Percentiles rank a stretch among this genome's conserved stretches.
phyloP scores from a whole-genome alignment of 2,329 filamentous ascomycete species.

The Teratosphaeria nubilosa region DNA sequence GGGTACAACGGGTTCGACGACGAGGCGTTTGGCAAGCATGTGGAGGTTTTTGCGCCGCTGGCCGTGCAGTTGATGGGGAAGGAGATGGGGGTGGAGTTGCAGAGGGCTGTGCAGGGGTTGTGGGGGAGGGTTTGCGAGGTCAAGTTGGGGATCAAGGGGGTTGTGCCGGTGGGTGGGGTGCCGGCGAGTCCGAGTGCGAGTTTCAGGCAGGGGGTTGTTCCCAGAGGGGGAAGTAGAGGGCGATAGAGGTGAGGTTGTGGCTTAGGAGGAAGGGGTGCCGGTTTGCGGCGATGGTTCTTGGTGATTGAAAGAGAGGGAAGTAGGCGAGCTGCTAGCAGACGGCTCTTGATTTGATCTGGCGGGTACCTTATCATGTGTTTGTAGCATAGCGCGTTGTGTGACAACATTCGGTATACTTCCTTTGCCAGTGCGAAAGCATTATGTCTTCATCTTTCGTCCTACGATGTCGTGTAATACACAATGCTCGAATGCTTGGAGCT shows the following conservation, averaged over 20 bases:
- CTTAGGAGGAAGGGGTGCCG: too few species aligned
- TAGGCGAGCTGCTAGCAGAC: neutral
- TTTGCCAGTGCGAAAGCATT: neutral
- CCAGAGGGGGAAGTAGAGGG: slow-evolving; percentile 7
- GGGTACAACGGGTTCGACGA: slow-evolving; percentile 78
- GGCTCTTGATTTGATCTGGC: neutral
- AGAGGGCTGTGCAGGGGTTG: slow-evolving; percentile 65
- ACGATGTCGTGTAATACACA: too few species aligned
- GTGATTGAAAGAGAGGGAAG: neutral
- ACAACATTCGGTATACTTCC: neutral
- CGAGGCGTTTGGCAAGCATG: slow-evolving; percentile 67
- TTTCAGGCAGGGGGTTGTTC: slow-evolving; percentile 12
- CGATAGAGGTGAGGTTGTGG: neutral
- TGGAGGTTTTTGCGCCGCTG: slow-evolving; percentile 76
- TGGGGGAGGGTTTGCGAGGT: slow-evolving; percentile 77
- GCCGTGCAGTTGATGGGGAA: slow-evolving; percentile 72
- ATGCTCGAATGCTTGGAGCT: too few species aligned
- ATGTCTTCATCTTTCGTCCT: neutral
- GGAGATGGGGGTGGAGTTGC: slow-evolving; percentile 70
- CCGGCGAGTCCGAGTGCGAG: slow-evolving; percentile 16
- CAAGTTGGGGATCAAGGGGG: slow-evolving; percentile 37
- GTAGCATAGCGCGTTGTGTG: neutral
- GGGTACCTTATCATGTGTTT: neutral
- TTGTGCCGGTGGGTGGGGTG: slow-evolving; percentile 7
- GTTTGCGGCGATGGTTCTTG: too few species aligned